Base-by-base conservation (phyloP, 768 basidiomycete genomes). In the Lentinula sp. region DNA sequence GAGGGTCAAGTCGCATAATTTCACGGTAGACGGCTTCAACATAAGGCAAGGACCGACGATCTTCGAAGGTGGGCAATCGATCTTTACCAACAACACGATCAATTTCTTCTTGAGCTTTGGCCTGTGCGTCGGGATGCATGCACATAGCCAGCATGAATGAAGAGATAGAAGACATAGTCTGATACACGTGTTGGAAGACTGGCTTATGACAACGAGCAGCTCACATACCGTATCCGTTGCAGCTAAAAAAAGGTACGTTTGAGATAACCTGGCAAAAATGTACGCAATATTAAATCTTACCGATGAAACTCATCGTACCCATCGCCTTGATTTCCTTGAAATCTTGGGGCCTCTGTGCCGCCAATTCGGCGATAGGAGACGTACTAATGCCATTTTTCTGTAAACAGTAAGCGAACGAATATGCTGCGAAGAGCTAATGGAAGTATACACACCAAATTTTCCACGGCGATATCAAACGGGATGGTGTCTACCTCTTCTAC, bases 101-200 rank as follows among this genome's bases (percentile, higher is more conserved):
- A 16, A 74, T 63, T 55, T 74, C 74, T 28, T 49, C 59, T 59
- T 72, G 72, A 0, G 69, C 74, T 55, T 66, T 68, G 48, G 54
- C 57, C 61, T 68, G 68, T 1, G 66, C 64, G 1, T 68, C 68
- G 0, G 70, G 71, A 55, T 73, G 61, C 16, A 64, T 48, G 0
- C 67, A 64, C 69, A 73, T 69, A 1, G 68, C 65, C 3, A 73
- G 62, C 45, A 74, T 42, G 52, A 73, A 70, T 3, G 71, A 64
- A 12, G 61, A 43, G 0, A 72, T 15, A 1, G 65, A 59, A 3
- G 70, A 66, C 7, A 59, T 58, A 10, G 71, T 70, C 72, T 73
- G 18, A n/a, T 28, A 3, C 2, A 35, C 8, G 3, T 18, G 51
- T 3, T 12, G 42, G 15, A 7, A 43, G 13, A 13, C 45, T 23